Evolutionary conservation across 371 early-diverging fungal species (phyloP).

Genomic region (Cokeromyces recurvatus): DNA sequence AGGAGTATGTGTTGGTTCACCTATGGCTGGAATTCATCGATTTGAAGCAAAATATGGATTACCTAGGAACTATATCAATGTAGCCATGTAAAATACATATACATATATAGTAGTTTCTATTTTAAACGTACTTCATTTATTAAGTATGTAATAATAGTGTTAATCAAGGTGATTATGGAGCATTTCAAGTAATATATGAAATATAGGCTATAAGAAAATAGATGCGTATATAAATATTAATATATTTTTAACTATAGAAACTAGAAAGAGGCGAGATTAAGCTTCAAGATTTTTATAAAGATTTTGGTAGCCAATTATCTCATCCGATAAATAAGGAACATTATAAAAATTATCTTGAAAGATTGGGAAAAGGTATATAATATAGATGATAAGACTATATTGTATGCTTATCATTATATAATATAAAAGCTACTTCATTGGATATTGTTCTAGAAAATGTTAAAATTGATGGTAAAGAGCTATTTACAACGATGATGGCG

Average conservation of each 20-base stretch:
- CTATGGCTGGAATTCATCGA: conserved; percentile 70
- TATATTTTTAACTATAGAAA: too few species aligned
- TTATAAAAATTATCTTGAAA: conserved; percentile 45
- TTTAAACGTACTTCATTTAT: background rate
- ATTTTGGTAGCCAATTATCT: conserved; percentile 62
- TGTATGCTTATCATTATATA: too few species aligned
- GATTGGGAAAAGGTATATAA: conserved; percentile 49
- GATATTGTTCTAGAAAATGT: conserved; percentile 34
- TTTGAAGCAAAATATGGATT: conserved; percentile 63
- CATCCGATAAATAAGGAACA: conserved; percentile 47
- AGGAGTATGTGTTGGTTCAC: conserved; percentile 80
- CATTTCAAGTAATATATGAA: conserved; percentile 72
- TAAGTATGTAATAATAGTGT: conserved; percentile 24
- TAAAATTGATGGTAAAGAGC: conserved; percentile 57
- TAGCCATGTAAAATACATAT: conserved; percentile 57
- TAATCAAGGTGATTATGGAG: conserved; percentile 53
- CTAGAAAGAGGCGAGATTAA: conserved; percentile 73
- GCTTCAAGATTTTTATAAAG: conserved; percentile 58
- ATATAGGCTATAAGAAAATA: too few species aligned
- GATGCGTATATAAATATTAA: too few species aligned
- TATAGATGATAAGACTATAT: too few species aligned
- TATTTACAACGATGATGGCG: conserved; percentile 72
- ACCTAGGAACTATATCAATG: conserved; percentile 80
- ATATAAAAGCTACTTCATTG: too few species aligned
- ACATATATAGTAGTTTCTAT: background rate